Conservation (phyloP, 1,284 basidiomycete genomes). For the Papiliotrema terrestris region DNA sequence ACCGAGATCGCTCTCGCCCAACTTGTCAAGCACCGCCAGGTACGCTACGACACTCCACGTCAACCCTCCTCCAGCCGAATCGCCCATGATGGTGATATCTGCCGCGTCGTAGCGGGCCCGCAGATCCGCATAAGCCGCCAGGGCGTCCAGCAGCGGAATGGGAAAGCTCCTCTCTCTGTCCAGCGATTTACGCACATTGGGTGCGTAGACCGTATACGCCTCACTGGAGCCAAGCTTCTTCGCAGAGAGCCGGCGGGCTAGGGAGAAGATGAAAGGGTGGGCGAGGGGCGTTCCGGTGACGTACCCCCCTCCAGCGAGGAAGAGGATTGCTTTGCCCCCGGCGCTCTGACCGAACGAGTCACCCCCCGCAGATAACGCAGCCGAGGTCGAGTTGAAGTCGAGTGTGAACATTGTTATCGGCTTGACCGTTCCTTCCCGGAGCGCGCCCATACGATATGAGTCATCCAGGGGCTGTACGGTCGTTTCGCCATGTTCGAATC, state of each 20-base stretch:
- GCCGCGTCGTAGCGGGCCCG: slow-evolving; percentile 47
- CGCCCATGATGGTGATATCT: slow-evolving; percentile 61
- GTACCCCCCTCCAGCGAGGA: slow-evolving; percentile 18
- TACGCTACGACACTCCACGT: slow-evolving; percentile 49
- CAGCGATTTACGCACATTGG: slow-evolving; percentile 11
- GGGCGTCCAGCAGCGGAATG: slow-evolving; percentile 11
- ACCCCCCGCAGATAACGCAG: no score
- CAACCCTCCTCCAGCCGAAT: slow-evolving; percentile 65
- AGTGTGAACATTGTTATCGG: neutral
- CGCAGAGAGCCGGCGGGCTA: neutral
- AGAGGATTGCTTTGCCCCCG: slow-evolving; percentile 9
- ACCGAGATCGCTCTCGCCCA: slow-evolving; percentile 36
- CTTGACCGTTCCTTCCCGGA: neutral
- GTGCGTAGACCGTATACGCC: slow-evolving; percentile 8
- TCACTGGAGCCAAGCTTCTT: neutral
- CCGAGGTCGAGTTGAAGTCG: neutral
- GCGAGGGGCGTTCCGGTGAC: slow-evolving; percentile 14
- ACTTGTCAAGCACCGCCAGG: slow-evolving; percentile 18
- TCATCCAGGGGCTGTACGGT: neutral
- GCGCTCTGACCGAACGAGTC: no score
- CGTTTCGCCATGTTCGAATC: neutral
- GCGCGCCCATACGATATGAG: neutral
- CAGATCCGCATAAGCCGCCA: slow-evolving; percentile 11
- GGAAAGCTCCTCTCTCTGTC: slow-evolving; percentile 9
- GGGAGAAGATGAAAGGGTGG: slow-evolving; percentile 16